Evolutionary conservation across 1,284 basidiomycete species (phyloP), one percentile per base, ranked within the genome.

Genomic region (Papiliotrema terrestris): DNA sequence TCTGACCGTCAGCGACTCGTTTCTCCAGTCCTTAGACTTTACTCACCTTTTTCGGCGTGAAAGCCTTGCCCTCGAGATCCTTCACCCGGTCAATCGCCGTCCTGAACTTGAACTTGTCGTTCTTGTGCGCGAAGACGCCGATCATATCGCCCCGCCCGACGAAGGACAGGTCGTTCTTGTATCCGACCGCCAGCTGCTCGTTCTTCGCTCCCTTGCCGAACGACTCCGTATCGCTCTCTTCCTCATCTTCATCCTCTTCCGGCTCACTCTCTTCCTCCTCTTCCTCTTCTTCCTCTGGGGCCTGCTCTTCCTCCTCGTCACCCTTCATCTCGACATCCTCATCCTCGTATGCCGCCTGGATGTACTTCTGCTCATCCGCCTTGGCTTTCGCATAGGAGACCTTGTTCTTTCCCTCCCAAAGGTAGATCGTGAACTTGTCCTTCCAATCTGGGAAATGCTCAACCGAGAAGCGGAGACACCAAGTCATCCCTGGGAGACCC

Each of bases 131-230:
- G 80, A 98, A 99, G n/a, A 98, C 92, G 19, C 96, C 96, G 60
- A 99, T 97, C 76, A 89, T 93, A 78, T 89, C 88, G 38, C 94
- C 95, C 42, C 96, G 87, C 22, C 94, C 88, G 56, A 99, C 95
- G 67, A 95, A 98, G 13, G 95, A 94, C 38, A 92, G 83, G 69
- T 97, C 92, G 61, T 93, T 91, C 78, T 92, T 95, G 82, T 97
- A 95, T 5, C 96, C 96, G 44, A 98, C 87, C 2, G 90, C 91
- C 35, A 98, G 83, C 65, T 93, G 88, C 36, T 91, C 89, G 76
- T 98, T 98, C 60, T 88, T 89, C 38, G 84, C 83, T 26, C 72
- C 61, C 78, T 78, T 54, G 36, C 78, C 76, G 49, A 69, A 69
- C 8, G 56, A 55, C 41, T 63, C 69, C 63, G 20, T 76, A 77